phyloP scores from a whole-genome alignment of 257 asterid genomes.

The Solanum dulcamara region DNA sequence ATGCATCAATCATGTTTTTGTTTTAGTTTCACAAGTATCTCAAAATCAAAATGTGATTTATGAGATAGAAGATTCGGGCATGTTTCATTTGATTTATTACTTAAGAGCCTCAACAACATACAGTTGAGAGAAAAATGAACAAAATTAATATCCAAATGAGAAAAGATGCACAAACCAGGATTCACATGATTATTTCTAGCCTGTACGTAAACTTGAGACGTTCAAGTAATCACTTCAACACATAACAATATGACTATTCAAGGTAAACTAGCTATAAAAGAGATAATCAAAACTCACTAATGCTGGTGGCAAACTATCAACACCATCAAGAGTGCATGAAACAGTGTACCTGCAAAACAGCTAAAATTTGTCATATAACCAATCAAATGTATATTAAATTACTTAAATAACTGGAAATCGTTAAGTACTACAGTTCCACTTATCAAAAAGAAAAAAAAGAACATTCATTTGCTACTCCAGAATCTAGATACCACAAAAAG shows the following conservation, averaged over 20 bases:
- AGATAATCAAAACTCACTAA: slow-evolving; percentile 27
- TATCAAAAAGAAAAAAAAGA: neutral
- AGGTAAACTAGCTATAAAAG: neutral
- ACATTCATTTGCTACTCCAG: neutral
- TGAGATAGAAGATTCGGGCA: neutral
- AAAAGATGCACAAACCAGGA: neutral
- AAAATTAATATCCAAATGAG: neutral
- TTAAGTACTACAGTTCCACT: neutral
- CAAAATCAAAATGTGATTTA: neutral
- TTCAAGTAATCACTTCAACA: neutral
- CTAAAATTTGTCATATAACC: neutral
- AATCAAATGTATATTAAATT: neutral
- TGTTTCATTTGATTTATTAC: neutral
- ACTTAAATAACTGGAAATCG: neutral
- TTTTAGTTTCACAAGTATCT: neutral
- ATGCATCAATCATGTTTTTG: neutral
- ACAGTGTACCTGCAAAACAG: neutral
- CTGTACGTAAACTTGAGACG: neutral
- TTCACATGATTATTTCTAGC: neutral
- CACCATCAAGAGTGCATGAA: slow-evolving; percentile 44
- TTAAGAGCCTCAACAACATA: neutral
- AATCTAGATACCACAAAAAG: neutral
- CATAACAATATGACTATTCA: neutral
- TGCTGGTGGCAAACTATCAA: slow-evolving; percentile 35
- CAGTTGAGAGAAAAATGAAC: neutral